These are phyloP conservation scores for Misopates orontium DNA, from an alignment of 257 asterid species.

Conservation along the genomic window DNA sequence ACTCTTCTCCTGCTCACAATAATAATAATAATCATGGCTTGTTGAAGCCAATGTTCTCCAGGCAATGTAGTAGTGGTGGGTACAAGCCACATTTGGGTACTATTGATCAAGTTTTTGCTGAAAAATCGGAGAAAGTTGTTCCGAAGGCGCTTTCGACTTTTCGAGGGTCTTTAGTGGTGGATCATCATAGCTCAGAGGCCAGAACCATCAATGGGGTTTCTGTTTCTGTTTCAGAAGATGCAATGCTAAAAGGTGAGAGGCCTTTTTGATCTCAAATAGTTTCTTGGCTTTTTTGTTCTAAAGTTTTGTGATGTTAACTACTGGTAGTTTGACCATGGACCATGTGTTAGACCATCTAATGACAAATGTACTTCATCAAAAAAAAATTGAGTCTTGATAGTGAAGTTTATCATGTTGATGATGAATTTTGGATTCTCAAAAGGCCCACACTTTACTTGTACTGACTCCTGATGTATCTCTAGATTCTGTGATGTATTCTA, in stretches of 20 bases:
- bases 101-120: conserved; percentile 45
- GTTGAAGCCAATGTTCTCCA: conserved; percentile 40
- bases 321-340: neutral
- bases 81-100: conserved; percentile 48
- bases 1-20: conserved; percentile 56
- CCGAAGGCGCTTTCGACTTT: conserved; percentile 46
- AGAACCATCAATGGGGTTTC: conserved; percentile 45
- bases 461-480: conserved; percentile 8
- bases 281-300: neutral
- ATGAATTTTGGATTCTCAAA: conserved; percentile 12
- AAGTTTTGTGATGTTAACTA: neutral
- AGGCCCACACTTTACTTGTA: conserved; percentile 8
- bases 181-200: conserved; percentile 30
- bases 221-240: conserved; percentile 49
- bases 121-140: conserved; percentile 61
- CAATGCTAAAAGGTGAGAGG: conserved; percentile 63
- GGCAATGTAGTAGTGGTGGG: conserved; percentile 62
- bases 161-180: conserved; percentile 47
- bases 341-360: neutral
- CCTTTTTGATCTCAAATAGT: conserved; percentile 13
- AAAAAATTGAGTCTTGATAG: neutral
- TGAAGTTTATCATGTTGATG: neutral
- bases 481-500: neutral
- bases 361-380: too few species aligned
- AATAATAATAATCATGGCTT: conserved; percentile 30